Evolutionary conservation across 148 eudicot genomes (phyloP), one percentile per base, ranked within the genome.

Genomic region (Limonium bicolor): DNA sequence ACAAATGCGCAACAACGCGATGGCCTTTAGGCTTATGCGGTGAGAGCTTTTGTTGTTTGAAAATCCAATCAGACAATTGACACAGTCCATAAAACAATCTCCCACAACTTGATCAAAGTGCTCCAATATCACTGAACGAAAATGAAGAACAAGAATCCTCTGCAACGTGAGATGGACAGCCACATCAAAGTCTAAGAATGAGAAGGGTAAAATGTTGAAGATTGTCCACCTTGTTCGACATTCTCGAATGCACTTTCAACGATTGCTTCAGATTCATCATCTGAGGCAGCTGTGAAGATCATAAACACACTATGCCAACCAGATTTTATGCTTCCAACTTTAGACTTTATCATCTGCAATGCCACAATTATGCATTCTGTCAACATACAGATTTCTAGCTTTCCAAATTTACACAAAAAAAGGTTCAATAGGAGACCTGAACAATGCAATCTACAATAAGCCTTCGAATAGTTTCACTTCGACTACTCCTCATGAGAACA

Each of bases 291-390:
- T 4, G 95, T 84, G 65, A 90, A 90, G 66, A 90, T 73, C 99
- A 90, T 90, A 45, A 90, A 90, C 24, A 90, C 99, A 67, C 99
- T 84, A 59, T 85, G 75, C 99, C 99, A 90, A 32, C 95, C 99
- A 31, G 99, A 90, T 62, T 90, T 90, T 54, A 90, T 90, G 73
- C 84, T 90, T 65, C 87, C 93, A 59, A 78, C 99, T 68, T 90
- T 90, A 4, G 99, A 90, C 63, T 85, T 84, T 51, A 90, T 81
- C 99, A 90, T 90, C 99, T 90, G 70, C 46, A 27, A 59, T 30
- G 36, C 22, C 37, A 56, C 4, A 53, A 10, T 17, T 27, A 28
- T 9, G 2, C 15, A 7, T 12, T 10, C n/a, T n/a, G n/a, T n/a
- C n/a, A 2, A 32, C 14, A 48, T 18, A 16, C 6, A 8, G 11